Evolutionary conservation across 1,284 basidiomycete genomes (phyloP).

Genomic region (Sporisorium graminicola): DNA sequence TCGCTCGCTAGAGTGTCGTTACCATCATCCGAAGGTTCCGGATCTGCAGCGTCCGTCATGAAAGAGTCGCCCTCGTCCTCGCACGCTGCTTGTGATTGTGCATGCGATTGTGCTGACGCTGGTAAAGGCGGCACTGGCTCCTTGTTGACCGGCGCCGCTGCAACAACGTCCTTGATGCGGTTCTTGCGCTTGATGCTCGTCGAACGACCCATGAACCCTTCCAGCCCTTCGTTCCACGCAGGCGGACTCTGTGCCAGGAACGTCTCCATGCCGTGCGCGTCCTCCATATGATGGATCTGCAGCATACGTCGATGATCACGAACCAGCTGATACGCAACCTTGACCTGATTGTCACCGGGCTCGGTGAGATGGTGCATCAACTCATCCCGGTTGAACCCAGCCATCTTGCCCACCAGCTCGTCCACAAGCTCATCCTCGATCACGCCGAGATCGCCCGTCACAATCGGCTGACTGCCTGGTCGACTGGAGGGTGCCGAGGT

Average conservation of each 20-base stretch:
- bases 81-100: constrained; percentile 4
- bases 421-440: constrained; percentile 91
- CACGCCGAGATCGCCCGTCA: constrained; percentile 76
- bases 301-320: constrained; percentile 88
- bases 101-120: constrained; percentile 12
- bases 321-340: constrained; percentile 94
- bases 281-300: constrained; percentile 73
- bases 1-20: constrained; percentile 54
- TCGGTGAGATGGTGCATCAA: constrained; percentile 85
- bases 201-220: constrained; percentile 55
- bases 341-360: constrained; percentile 92
- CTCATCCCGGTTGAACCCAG: constrained; percentile 82
- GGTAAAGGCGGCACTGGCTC: constrained; percentile 35
- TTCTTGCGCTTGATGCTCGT: constrained; percentile 54
- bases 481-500: constrained; percentile 30
- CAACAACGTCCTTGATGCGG: constrained; percentile 21
- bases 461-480: constrained; percentile 32
- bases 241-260: constrained; percentile 73
- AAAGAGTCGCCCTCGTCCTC: constrained; percentile 38
- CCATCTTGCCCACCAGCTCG: constrained; percentile 81
- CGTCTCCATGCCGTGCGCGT: constrained; percentile 71
- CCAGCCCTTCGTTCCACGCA: constrained; percentile 73
- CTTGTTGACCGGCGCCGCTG: constrained; percentile 10
- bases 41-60: constrained; percentile 46
- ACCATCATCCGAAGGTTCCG: constrained; percentile 58